These are phyloP conservation scores for Carex sylvatica DNA, from an alignment of 202 grass and related monocot genomes.

Conservation along the genomic window DNA sequence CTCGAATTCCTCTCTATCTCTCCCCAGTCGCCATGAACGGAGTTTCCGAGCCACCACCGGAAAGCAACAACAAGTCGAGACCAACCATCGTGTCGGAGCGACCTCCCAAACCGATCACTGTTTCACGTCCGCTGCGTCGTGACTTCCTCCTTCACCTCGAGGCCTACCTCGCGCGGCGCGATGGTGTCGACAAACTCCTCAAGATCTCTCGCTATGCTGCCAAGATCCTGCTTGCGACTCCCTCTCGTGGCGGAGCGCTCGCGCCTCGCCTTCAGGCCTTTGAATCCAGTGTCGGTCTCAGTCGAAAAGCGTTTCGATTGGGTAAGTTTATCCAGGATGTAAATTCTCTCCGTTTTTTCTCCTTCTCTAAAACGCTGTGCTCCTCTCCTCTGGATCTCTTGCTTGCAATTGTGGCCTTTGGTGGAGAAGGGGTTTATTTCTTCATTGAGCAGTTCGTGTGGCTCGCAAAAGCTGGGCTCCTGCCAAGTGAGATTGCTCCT, in stretches of 20 bases:
- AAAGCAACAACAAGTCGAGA: not conserved
- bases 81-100: conserved; percentile 17
- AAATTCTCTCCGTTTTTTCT: conserved; percentile 54
- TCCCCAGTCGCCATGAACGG: conserved; percentile 10
- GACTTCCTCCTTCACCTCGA: conserved; percentile 87
- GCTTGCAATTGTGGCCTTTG: conserved; percentile 53
- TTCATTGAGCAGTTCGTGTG: conserved; percentile 88
- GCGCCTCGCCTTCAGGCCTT: conserved; percentile 63
- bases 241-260: conserved; percentile 30
- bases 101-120: conserved; percentile 19
- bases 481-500: conserved; percentile 49
- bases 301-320: conserved; percentile 93
- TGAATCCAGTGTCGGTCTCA: conserved; percentile 76
- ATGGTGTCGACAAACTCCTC: conserved; percentile 95
- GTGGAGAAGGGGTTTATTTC: conserved; percentile 73
- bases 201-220: conserved; percentile 93
- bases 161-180: conserved; percentile 80
- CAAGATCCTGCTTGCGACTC: conserved; percentile 56
- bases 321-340: conserved; percentile 86
- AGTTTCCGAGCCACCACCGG: not conserved
- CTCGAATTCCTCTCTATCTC: not conserved
- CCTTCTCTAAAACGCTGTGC: conserved; percentile 29
- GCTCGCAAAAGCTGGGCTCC: conserved; percentile 66
- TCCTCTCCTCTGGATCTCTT: conserved; percentile 30
- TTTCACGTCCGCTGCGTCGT: conserved; percentile 27